Evolutionary conservation across 139 green algal species (phyloP), one percentile per base, ranked within the genome.

Genomic region (Haematococcus lacustris): DNA sequence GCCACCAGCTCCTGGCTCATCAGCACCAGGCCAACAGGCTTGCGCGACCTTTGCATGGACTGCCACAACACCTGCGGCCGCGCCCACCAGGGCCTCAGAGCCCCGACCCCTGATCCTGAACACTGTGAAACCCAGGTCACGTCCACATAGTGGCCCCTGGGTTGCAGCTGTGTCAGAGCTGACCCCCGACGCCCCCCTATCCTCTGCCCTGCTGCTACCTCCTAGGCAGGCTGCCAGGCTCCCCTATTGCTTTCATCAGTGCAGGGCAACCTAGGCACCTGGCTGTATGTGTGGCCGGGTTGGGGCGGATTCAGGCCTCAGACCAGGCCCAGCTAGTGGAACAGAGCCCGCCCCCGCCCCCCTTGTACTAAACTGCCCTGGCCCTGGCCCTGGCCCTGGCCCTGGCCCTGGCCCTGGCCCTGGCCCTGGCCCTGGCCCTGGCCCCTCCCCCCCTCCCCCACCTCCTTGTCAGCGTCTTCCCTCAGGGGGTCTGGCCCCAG

Each of bases 1-100:
- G 90, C 88, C n/a, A 96, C 71, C 23, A 88, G 67, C 38, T 76
- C 77, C 74, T 96, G 91, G 70, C 92, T 88, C 91, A 96, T 96
- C 25, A 96, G 78, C 51, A 93, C 62, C 62, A 88, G 76, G 4
- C 91, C 91, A n/a, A 94, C 79, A 13, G 91, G 75, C 73, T 90
- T 92, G 35, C 79, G 87, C 51, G 75, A 83, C 41, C 1, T 62
- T 21, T 75, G 65, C 38, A 93, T 76, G 3, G 47, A 62, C 0
- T 64, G 41, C 87, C 78, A 88, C 67, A 88, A 63, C 37, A 39
- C 50, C 64, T 80, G 38, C 53, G 34, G 57, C 5, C 25, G 32
- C 57, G 47, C 47, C 13, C 13, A 21, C 47, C 47, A 57, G 47
- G 47, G 21, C 21, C 21, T 57, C 47, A n/a, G 47, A 57, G 47